Evolutionary conservation across 169 alveolate species (phyloP).

Genomic region (Perkinsus olseni): DNA sequence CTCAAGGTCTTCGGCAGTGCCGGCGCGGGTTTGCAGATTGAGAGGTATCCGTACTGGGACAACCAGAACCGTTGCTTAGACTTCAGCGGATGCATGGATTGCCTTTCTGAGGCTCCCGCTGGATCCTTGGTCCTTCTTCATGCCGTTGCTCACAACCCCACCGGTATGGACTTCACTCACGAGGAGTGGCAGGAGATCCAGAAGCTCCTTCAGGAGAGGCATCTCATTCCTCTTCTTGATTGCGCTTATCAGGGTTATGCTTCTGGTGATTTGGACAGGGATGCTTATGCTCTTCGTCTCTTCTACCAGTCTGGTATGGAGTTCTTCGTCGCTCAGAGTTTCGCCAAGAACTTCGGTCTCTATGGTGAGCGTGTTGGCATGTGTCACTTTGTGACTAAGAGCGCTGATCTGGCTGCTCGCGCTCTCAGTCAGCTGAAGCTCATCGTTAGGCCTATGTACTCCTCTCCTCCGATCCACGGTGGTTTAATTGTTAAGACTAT

Average conservation of each 20-base stretch:
- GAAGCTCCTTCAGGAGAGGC: constrained; percentile 47
- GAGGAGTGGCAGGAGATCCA: constrained; percentile 63
- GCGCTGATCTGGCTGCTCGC: constrained; percentile 49
- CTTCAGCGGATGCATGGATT: constrained; percentile 45
- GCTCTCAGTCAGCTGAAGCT: constrained; percentile 53
- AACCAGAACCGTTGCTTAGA: constrained; percentile 51
- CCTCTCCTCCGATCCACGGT: constrained; percentile 79
- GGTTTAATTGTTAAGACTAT: constrained; percentile 64
- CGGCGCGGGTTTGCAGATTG: constrained; percentile 29
- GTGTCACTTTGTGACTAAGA: constrained; percentile 51
- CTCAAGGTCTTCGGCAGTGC: constrained; percentile 35
- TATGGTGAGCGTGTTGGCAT: constrained; percentile 77
- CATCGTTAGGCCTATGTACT: constrained; percentile 66
- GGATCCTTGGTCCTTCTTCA: constrained; percentile 65
- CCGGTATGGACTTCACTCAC: constrained; percentile 68
- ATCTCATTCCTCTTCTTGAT: constrained; percentile 60
- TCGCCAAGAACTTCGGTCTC: constrained; percentile 70
- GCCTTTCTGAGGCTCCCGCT: constrained; percentile 44
- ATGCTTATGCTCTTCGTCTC: constrained; percentile 56
- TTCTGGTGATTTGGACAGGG: constrained; percentile 59
- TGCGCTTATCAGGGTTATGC: constrained; percentile 75
- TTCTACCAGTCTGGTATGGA: constrained; percentile 54
- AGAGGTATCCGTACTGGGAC: constrained; percentile 57
- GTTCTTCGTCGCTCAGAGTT: constrained; percentile 60
- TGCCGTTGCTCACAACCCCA: constrained; percentile 76